phyloP scores from a whole-genome alignment of 2,329 filamentous ascomycete genomes.

The Hypoxylon sp. region DNA sequence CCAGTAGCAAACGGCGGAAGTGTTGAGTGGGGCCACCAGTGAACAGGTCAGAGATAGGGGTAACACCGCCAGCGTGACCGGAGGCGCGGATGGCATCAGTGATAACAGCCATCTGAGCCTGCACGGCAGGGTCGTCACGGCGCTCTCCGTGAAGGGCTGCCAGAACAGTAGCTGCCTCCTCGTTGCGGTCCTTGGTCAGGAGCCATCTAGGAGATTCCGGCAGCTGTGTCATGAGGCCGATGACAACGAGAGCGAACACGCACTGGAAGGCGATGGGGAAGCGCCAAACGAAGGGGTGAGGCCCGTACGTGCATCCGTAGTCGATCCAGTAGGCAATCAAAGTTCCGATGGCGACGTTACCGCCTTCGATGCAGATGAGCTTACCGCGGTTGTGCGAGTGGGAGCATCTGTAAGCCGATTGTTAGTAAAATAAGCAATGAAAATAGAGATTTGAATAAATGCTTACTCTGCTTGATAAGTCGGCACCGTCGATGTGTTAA shows the following conservation, averaged over 20 bases:
- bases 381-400: constrained; percentile 70
- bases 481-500: constrained; percentile 63
- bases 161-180: constrained; percentile 66
- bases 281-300: constrained; percentile 56
- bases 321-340: constrained; percentile 62
- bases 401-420: constrained; percentile 51
- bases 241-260: constrained; percentile 61
- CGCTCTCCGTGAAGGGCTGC: constrained; percentile 68
- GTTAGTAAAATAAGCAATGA: constrained; percentile 31
- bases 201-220: constrained; percentile 70
- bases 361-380: constrained; percentile 70
- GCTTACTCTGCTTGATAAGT: constrained; percentile 58
- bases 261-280: constrained; percentile 61
- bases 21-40: constrained; percentile 75
- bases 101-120: constrained; percentile 63
- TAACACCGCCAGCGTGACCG: constrained; percentile 52
- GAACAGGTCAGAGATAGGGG: constrained; percentile 62
- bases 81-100: constrained; percentile 53
- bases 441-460: neutral
- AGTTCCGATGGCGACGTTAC: constrained; percentile 60
- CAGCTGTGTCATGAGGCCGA: constrained; percentile 58
- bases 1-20: constrained; percentile 73
- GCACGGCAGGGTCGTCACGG: constrained; percentile 60
- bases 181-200: constrained; percentile 62
- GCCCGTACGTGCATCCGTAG: constrained; percentile 57